Evolutionary conservation across 352 stramenopile genomes (phyloP), one percentile per base, ranked within the genome.

Genomic region (Elongisporangium anandrum): DNA sequence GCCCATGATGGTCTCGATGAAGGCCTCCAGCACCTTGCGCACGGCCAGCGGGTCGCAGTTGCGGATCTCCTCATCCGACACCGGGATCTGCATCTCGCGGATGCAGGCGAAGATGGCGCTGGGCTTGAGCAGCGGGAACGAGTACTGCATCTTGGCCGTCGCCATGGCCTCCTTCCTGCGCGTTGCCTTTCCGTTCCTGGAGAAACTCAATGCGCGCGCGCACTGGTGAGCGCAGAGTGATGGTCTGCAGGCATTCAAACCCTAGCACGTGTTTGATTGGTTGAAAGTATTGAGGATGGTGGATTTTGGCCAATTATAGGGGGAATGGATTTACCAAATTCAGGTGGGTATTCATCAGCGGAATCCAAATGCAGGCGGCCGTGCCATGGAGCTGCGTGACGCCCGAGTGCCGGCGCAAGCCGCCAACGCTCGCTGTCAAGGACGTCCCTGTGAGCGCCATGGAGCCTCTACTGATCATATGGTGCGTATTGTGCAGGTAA

Each of bases 121-220:
- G 50, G 87, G 87, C 75, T 98, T 98, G 23, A 99, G 85, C 54
- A 98, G 64, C 19, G 96, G 96, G 73, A 98, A 99, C 57, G 87
- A 89, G 63, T 90, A 95, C 63, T 60, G 21, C 51, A 41, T 41
- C 29, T 41, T 41, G 29, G 29, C 29, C 9, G 29, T 41, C 9
- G 29, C 29, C 29, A 41, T 41, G 29, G 29, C 29, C 29, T 8
- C 13, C 29, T 13, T 41, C 24, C 24, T 8, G 7, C 24, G 29
- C 29, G 29, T 41, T 41, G 29, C 29, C 24, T 34, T 34, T 34
- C 4, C 7, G 24, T n/a, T n/a, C 24, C 24, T 34, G 24, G 24
- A 7, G 29, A 41, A 41, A 41, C 24, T 34, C 24, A 34, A 34
- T 34, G 24, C 24, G 24, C 9, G 29, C 29, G 29, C 29, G 29